phyloP scores from a whole-genome alignment of 2,329 filamentous ascomycete genomes.

The Calonectria fujianensis region DNA sequence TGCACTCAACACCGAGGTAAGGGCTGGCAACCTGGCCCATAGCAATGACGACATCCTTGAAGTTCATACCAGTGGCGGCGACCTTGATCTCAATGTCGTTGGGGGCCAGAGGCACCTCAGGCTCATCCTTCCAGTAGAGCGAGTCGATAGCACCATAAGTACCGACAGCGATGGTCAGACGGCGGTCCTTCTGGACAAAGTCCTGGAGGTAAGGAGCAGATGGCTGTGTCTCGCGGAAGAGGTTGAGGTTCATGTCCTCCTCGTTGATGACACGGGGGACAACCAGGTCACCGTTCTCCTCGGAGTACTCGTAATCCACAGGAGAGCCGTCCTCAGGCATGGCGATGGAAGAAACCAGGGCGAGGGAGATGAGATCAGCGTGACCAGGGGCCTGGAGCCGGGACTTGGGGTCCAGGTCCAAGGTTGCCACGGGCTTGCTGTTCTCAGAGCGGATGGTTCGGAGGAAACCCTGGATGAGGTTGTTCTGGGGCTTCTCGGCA shows the following conservation, averaged over 20 bases:
- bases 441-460: conserved; percentile 69
- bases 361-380: conserved; percentile 58
- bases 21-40: conserved; percentile 61
- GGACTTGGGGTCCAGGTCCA: conserved; percentile 66
- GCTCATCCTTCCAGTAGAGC: conserved; percentile 63
- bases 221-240: conserved; percentile 53
- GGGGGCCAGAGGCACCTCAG: conserved; percentile 53
- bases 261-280: conserved; percentile 56
- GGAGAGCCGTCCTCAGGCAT: conserved; percentile 45
- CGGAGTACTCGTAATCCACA: conserved; percentile 56
- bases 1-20: conserved; percentile 64
- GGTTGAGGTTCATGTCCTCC: conserved; percentile 51
- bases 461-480: conserved; percentile 67
- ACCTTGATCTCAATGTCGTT: conserved; percentile 66
- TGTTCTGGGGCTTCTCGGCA: conserved; percentile 61
- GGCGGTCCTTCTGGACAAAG: conserved; percentile 62
- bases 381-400: conserved; percentile 55
- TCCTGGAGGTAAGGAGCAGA: conserved; percentile 56
- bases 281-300: conserved; percentile 53
- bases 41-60: conserved; percentile 67
- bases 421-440: conserved; percentile 64
- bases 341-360: conserved; percentile 49
- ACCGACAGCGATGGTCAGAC: conserved; percentile 62
- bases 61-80: conserved; percentile 67
- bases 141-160: conserved; percentile 62